A percentile compares a stretch with the other conserved stretches of the same genome.
These are phyloP conservation scores for Sphagnum fallax DNA, from an alignment of 228 moss, liverwort and hornwort genomes.

Conservation along the genomic window DNA sequence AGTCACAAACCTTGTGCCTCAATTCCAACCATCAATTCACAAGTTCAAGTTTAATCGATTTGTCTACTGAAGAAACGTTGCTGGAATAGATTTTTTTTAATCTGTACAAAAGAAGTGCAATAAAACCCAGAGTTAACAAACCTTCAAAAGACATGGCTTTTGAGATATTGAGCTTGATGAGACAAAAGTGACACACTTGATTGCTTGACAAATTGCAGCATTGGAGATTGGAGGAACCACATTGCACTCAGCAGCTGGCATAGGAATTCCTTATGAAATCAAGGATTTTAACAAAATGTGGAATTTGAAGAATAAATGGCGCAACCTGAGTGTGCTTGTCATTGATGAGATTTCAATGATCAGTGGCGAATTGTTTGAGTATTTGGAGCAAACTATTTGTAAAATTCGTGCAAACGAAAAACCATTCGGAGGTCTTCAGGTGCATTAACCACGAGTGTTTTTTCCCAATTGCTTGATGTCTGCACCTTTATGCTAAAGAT, in stretches of 20 bases:
- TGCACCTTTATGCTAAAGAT: neutral
- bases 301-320: conserved; percentile 42
- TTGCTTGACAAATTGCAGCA: conserved; percentile 18
- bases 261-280: conserved; percentile 52
- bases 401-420: conserved; percentile 20
- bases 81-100: too few relatives aligned
- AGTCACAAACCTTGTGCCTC: too few relatives aligned
- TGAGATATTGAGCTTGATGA: too few relatives aligned
- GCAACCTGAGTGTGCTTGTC: conserved; percentile 53
- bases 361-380: conserved; percentile 67
- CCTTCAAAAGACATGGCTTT: too few relatives aligned
- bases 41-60: too few relatives aligned
- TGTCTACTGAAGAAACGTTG: too few relatives aligned
- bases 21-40: too few relatives aligned
- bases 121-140: too few relatives aligned
- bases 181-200: too few relatives aligned
- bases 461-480: neutral
- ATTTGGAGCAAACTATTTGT: conserved; percentile 57
- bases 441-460: neutral
- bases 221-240: conserved; percentile 72
- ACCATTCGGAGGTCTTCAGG: conserved; percentile 84
- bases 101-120: neutral
- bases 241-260: conserved; percentile 54
- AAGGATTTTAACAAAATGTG: conserved; percentile 60
- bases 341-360: conserved; percentile 86